These are phyloP conservation scores for Solanum hybrid DNA, from an alignment of 305 asterid species.

Conservation along the genomic window DNA sequence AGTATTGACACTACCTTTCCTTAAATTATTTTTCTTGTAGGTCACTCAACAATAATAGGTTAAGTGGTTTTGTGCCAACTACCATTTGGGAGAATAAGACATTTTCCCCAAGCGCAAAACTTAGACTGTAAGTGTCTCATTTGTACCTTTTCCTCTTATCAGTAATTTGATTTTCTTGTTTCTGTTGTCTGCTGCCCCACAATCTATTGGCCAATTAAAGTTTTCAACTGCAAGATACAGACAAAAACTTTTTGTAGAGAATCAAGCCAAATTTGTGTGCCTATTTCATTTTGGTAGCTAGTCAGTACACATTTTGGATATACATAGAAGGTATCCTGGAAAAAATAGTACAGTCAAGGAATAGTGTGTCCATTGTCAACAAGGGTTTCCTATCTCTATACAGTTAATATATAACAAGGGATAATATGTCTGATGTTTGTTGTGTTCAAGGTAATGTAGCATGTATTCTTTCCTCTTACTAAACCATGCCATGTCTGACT, in stretches of 20 bases:
- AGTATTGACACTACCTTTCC: conserved; percentile 3
- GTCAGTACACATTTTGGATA: background rate
- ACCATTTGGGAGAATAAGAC: conserved; percentile 67
- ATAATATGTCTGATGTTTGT: background rate
- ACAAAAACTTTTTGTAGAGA: background rate
- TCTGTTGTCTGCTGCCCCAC: background rate
- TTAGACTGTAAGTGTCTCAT: conserved; percentile 51
- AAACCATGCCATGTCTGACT: background rate
- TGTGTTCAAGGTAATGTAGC: background rate
- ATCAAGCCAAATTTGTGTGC: background rate
- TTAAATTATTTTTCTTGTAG: conserved; percentile 36
- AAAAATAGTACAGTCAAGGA: background rate
- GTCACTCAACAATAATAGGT: conserved; percentile 60
- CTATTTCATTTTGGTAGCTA: background rate
- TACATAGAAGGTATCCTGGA: background rate
- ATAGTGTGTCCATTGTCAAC: background rate
- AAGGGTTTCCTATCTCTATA: background rate
- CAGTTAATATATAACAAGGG: background rate
- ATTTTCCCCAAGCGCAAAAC: conserved; percentile 41
- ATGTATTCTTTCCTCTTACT: background rate
- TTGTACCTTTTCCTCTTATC: background rate
- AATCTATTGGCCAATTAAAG: background rate
- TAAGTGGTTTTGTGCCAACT: conserved; percentile 81
- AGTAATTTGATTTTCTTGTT: background rate
- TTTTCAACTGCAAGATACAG: background rate